A percentile compares a stretch with the other conserved stretches of the same genome.
These are phyloP conservation scores for Lenzites betulinus DNA, from an alignment of 768 basidiomycete species.

Conservation along the genomic window DNA sequence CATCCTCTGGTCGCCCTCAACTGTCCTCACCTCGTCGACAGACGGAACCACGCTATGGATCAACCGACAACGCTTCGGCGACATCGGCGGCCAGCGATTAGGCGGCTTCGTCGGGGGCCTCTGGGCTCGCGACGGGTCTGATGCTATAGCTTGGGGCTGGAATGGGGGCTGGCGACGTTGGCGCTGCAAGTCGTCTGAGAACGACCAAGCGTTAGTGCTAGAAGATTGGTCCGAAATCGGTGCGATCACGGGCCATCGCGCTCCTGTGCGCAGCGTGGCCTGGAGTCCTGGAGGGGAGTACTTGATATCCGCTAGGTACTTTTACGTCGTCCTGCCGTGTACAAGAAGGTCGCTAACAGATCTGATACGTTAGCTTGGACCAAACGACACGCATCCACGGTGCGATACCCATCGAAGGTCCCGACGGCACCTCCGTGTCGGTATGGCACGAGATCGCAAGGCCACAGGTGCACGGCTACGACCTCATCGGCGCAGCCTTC, in stretches of 20 bases:
- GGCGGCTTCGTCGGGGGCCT: constrained; percentile 92
- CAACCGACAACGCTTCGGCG: constrained; percentile 88
- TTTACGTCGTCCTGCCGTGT: neutral
- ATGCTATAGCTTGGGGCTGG: constrained; percentile 90
- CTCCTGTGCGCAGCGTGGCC: constrained; percentile 72
- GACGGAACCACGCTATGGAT: constrained; percentile 79
- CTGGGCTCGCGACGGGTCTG: constrained; percentile 66
- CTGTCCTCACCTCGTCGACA: constrained; percentile 39
- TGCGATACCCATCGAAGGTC: constrained; percentile 37
- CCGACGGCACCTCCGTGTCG: constrained; percentile 17
- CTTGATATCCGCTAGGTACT: constrained; percentile 82
- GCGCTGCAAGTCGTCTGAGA: constrained; percentile 41
- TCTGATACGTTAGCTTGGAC: constrained; percentile 59
- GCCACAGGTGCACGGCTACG: constrained; percentile 97
- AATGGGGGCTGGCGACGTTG: constrained; percentile 93
- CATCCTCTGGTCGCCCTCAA: constrained; percentile 90
- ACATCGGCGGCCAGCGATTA: constrained; percentile 86
- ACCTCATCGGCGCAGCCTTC: constrained; percentile 79
- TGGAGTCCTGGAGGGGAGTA: constrained; percentile 92
- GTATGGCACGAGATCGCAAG: constrained; percentile 88
- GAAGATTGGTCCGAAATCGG: constrained; percentile 73
- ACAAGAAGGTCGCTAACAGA: neutral
- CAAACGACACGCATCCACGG: constrained; percentile 93
- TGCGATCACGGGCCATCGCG: constrained; percentile 87
- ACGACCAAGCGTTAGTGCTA: constrained; percentile 10